phyloP scores from a whole-genome alignment of 179 eudicot species.

The Amaranthus tricolor region DNA sequence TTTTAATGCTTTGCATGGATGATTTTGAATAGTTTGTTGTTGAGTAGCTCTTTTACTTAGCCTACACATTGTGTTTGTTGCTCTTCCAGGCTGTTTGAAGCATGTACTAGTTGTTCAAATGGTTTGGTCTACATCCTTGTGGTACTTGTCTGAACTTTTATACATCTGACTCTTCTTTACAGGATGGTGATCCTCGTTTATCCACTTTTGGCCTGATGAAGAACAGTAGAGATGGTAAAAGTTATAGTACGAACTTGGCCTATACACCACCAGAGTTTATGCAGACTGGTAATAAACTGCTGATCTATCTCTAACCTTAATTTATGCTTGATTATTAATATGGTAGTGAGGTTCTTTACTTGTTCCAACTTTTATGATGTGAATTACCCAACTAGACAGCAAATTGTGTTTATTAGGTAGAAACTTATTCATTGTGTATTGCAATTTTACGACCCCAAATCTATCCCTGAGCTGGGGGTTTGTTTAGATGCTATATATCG shows the following conservation, averaged over 20 bases:
- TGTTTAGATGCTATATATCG: too few species aligned
- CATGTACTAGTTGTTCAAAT: background rate
- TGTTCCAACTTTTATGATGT: background rate
- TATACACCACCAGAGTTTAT: constrained; percentile 93
- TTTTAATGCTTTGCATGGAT: background rate
- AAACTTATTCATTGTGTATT: background rate
- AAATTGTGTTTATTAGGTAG: background rate
- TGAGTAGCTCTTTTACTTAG: background rate
- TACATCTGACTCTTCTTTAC: background rate
- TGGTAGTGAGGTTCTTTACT: background rate
- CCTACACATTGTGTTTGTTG: background rate
- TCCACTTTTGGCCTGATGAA: constrained; percentile 93
- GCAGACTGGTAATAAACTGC: constrained; percentile 57
- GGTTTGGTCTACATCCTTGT: too few species aligned
- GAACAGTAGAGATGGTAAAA: constrained; percentile 92
- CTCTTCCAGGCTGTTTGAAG: background rate
- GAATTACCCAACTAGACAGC: background rate
- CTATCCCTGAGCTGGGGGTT: too few species aligned
- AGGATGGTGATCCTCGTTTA: constrained; percentile 90
- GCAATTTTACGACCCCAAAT: too few species aligned
- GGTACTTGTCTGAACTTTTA: background rate
- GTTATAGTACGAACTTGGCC: constrained; percentile 88
- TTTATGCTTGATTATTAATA: background rate
- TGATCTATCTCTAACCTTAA: background rate
- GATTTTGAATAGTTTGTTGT: background rate